Conservation (phyloP, 1,284 basidiomycete genomes). For the Phellopilus nigrolimitatus region DNA sequence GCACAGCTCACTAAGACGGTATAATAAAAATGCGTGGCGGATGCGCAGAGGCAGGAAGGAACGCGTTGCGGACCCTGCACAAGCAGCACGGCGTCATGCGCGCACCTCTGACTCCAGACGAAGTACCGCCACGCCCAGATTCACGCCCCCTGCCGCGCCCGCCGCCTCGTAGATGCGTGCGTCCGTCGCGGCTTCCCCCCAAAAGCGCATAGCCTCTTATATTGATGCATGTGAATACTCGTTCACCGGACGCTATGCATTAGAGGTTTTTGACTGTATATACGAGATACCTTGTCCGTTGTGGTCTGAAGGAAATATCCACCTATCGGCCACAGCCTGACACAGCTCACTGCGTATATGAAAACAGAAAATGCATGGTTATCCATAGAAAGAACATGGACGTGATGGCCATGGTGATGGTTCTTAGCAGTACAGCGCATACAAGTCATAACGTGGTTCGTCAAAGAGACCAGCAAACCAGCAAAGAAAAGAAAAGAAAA, state of each 20-base stretch:
- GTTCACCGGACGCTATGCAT: no score
- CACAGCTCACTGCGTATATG: not conserved
- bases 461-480: not conserved
- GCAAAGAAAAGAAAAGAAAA: not conserved
- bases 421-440: slow-evolving; percentile 1
- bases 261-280: no score
- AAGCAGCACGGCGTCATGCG: slow-evolving; percentile 51
- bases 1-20: not conserved
- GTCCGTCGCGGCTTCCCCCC: no score
- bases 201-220: no score
- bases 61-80: slow-evolving; percentile 50
- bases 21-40: not conserved
- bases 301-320: no score
- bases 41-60: not conserved
- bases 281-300: no score
- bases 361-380: not conserved
- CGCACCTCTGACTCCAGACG: no score
- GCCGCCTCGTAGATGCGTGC: no score
- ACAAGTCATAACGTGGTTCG: not conserved
- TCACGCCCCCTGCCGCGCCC: no score
- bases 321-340: no score
- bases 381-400: not conserved
- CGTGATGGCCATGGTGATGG: not conserved
- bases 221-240: no score
- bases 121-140: no score